phyloP scores from a whole-genome alignment of 495 filamentous ascomycete genomes.

The Rhypophila decipiens region DNA sequence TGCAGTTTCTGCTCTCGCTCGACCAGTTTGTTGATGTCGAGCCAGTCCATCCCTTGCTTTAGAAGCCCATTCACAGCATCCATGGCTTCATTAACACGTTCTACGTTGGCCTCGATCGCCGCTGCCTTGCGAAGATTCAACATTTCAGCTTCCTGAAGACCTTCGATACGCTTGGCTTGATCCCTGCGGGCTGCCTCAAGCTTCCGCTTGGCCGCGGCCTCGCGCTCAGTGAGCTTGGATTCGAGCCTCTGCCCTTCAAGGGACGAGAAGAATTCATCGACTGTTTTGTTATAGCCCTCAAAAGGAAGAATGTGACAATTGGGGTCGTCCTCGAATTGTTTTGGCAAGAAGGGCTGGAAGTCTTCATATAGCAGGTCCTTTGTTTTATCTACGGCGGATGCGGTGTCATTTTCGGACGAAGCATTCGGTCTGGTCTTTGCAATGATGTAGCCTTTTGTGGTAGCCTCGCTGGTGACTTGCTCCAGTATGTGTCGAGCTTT shows the following conservation, averaged over 20 bases:
- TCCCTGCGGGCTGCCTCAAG: conserved; percentile 74
- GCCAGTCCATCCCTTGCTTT: conserved; percentile 94
- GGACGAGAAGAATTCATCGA: conserved; percentile 95
- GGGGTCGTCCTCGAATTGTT: conserved; percentile 68
- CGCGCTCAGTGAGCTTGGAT: conserved; percentile 71
- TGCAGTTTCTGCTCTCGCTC: conserved; percentile 73
- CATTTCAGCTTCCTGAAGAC: conserved; percentile 69
- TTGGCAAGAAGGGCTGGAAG: conserved; percentile 87
- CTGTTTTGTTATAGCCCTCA: conserved; percentile 82
- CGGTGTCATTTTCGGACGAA: conserved; percentile 26
- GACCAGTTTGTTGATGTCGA: conserved; percentile 78
- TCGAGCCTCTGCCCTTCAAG: conserved; percentile 90
- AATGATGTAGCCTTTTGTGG: conserved; percentile 77
- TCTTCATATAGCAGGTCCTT: conserved; percentile 74
- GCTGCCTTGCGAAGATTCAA: conserved; percentile 82
- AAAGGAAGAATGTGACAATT: conserved; percentile 62
- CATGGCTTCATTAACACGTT: conserved; percentile 85
- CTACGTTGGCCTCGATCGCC: conserved; percentile 82
- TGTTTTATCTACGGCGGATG: conserved; percentile 27
- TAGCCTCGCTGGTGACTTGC: conserved; percentile 50
- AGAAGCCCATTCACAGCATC: conserved; percentile 84
- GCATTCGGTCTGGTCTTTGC: conserved; percentile 52
- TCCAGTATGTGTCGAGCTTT: conserved; percentile 60
- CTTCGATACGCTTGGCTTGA: conserved; percentile 76
- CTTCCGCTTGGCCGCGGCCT: conserved; percentile 73